Evolutionary conservation across 2,329 filamentous ascomycete species (phyloP), one percentile per base, ranked within the genome.

Genomic region (Neonectria hederae): DNA sequence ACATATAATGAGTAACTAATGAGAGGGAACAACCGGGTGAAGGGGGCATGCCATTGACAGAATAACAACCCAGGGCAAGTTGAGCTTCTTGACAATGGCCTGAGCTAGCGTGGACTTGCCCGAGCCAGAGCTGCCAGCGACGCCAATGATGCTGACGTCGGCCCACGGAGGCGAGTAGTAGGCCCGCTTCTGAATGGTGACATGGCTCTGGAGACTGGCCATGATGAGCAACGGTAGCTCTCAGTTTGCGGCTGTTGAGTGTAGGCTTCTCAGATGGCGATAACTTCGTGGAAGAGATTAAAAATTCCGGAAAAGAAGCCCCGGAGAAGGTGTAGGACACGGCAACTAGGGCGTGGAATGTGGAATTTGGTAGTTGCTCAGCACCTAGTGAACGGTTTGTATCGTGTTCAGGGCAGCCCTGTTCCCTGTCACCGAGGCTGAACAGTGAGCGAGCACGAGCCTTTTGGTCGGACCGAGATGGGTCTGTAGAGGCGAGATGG

Each of bases 51-150:
- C 93, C 91, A 99, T 98, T 45, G 94, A 97, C 73, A 99, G 81
- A 79, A 99, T 97, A 54, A 97, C 94, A 66, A 99, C 96, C 95
- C 96, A 99, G 61, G 96, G 96, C 68, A 99, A 83, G 80, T 96
- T 97, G 73, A 99, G 83, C 74, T 92, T 90, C 73, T 88, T 90
- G 69, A 98, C 92, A 72, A 99, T 97, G 68, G 95, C 93, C 77
- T 97, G 88, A 32, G 96, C 94, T 58, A 99, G 83, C 7, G 94
- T 97, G 7, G 95, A 97, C 84, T 99, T 99, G 62, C 95, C 80
- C 26, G 95, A 98, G 45, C 96, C 96, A 28, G 95, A 98, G 80
- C 93, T 96, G 40, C 96, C 96, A 69, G 96, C 95, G 73, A 99
- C 91, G 54, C 94, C 96, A 77, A 99, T 97, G 74, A 99, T 97